phyloP scores from a whole-genome alignment of 768 basidiomycete genomes.

The Floccularia luteovirens region DNA sequence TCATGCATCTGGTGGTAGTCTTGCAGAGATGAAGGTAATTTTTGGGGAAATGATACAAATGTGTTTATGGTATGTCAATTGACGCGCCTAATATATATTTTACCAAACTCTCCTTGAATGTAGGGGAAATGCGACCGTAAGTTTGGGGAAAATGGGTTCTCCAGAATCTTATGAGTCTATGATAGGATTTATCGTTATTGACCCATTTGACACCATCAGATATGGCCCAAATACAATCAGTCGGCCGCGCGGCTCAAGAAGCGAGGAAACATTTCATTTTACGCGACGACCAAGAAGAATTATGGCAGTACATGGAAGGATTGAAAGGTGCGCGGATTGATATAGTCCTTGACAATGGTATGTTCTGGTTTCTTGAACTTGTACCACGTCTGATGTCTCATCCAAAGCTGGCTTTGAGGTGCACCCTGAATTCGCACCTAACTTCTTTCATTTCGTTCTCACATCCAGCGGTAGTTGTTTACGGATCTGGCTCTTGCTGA shows the following conservation, averaged over 20 bases:
- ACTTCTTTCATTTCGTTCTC: neutral
- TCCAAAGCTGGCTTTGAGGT: conserved; percentile 85
- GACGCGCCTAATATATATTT: neutral
- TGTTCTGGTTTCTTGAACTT: neutral
- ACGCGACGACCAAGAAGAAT: conserved; percentile 68
- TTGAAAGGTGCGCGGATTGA: conserved; percentile 59
- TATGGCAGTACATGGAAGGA: conserved; percentile 65
- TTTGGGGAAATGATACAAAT: conserved; percentile 88
- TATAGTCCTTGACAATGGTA: conserved; percentile 89
- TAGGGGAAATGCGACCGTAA: conserved; percentile 93
- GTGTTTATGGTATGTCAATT: conserved; percentile 61
- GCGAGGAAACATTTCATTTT: conserved; percentile 77
- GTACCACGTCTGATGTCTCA: neutral
- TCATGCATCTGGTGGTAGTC: no score
- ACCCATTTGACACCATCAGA: conserved; percentile 81
- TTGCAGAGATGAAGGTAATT: conserved; percentile 49
- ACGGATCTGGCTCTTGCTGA: conserved; percentile 93
- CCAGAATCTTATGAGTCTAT: neutral
- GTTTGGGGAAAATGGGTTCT: no score
- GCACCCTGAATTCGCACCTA: conserved; percentile 1
- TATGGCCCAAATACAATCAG: conserved; percentile 75
- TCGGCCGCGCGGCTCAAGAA: conserved; percentile 73
- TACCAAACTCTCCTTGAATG: conserved; percentile 1
- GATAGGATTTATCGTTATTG: conserved; percentile 90
- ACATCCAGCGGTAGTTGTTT: conserved; percentile 50